A percentile compares a stretch with the other conserved stretches of the same genome.
Conservation (phyloP, 2,329 filamentous ascomycete species). For the Lachnellula occidentalis region DNA sequence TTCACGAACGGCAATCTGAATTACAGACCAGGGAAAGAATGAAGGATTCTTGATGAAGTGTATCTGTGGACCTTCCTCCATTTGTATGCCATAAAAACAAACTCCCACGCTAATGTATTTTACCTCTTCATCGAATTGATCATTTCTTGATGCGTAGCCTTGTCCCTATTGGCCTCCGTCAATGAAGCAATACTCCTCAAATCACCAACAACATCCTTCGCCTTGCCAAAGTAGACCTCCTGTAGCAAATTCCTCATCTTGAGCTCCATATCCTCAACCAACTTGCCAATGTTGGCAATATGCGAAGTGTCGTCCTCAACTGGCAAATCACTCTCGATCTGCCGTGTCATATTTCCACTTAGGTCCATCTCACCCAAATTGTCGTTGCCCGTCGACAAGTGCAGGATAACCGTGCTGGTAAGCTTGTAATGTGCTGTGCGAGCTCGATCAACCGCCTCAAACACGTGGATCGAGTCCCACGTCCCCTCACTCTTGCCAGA, state of each 20-base stretch:
- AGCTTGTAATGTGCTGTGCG: conserved; percentile 95
- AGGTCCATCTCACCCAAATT: conserved; percentile 82
- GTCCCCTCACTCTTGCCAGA: conserved; percentile 66
- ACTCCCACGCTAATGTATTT: not conserved
- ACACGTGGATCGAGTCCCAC: conserved; percentile 99
- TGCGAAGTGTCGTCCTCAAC: conserved; percentile 89
- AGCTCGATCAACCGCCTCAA: conserved; percentile 90
- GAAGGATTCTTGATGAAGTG: not conserved
- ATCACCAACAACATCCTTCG: conserved; percentile 96
- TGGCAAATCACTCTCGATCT: conserved; percentile 86
- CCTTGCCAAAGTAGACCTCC: conserved; percentile 99
- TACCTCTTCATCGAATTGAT: conserved; percentile 54
- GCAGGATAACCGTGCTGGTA: conserved; percentile 92
- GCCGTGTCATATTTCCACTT: conserved; percentile 95
- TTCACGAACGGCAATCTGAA: too few relatives aligned
- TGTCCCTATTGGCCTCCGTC: conserved; percentile 78
- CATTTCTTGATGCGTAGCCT: conserved; percentile 82
- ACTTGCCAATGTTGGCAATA: conserved; percentile 86
- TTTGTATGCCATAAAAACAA: not conserved
- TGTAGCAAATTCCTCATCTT: conserved; percentile 98
- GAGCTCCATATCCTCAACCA: conserved; percentile 99
- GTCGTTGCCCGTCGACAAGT: conserved; percentile 64
- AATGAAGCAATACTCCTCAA: conserved; percentile 79
- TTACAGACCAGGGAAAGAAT: too few relatives aligned
- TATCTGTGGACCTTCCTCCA: not conserved